These are phyloP conservation scores for Saturnispora gosingensis DNA, from an alignment of 805 yeast genomes.

Conservation along the genomic window DNA sequence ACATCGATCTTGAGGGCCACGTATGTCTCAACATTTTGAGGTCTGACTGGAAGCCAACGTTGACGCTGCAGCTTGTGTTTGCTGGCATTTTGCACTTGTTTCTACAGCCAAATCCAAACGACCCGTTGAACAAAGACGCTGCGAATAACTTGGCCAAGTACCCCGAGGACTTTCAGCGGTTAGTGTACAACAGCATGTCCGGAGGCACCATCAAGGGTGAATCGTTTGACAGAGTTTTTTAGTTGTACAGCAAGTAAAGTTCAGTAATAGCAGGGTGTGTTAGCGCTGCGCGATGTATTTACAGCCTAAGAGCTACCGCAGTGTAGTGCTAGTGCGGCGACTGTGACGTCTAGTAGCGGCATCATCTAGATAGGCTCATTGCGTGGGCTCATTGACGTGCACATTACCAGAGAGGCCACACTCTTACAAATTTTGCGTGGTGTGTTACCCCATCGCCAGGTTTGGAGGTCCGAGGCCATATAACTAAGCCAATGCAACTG, in stretches of 20 bases:
- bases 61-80: conserved; percentile 69
- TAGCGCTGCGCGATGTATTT: no score
- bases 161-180: conserved; percentile 40
- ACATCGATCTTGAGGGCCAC: conserved; percentile 83
- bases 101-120: conserved; percentile 83
- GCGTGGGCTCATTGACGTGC: no score
- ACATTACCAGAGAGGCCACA: no score
- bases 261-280: no score
- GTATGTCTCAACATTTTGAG: conserved; percentile 84
- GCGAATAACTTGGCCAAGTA: conserved; percentile 48
- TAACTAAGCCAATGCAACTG: no score
- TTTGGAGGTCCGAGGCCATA: no score
- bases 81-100: conserved; percentile 82
- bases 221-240: conserved; percentile 50
- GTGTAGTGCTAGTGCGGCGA: no score
- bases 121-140: conserved; percentile 88
- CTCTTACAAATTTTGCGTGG: no score
- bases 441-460: no score
- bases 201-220: conserved; percentile 59
- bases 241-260: not conserved
- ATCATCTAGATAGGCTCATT: no score
- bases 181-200: conserved; percentile 56
- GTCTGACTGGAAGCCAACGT: conserved; percentile 95
- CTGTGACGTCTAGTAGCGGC: no score
- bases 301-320: no score